phyloP scores from a whole-genome alignment of 345 rosid genomes.

The Citrus glauca region DNA sequence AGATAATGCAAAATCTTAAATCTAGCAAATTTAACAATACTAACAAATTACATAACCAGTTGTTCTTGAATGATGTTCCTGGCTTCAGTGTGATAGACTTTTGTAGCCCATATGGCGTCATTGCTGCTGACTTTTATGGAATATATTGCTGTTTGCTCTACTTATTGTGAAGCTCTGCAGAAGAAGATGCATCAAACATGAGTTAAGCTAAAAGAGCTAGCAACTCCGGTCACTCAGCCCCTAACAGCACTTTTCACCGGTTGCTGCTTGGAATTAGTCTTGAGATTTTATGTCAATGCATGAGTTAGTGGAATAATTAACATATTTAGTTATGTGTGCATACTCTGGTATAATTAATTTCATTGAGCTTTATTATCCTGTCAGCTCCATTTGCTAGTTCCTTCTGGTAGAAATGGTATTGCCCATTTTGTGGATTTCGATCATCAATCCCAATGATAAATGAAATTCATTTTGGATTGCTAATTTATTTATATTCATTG shows the following conservation, averaged over 20 bases:
- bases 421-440: not conserved
- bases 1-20: not conserved
- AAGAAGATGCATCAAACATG: not conserved
- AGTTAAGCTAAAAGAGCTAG: not conserved
- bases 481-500: not conserved
- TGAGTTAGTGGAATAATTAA: not conserved
- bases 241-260: not conserved
- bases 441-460: not conserved
- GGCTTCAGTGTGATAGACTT: constrained; percentile 49
- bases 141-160: not conserved
- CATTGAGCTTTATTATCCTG: not conserved
- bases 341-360: not conserved
- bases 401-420: not conserved
- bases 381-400: not conserved
- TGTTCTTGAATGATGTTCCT: constrained; percentile 46
- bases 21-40: not conserved
- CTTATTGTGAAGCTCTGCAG: not conserved
- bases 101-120: constrained; percentile 36
- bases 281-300: not conserved
- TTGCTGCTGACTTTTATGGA: not conserved
- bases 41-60: constrained; percentile 19
- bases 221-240: not conserved
- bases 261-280: not conserved
- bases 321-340: not conserved
- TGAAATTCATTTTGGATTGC: not conserved